Evolutionary conservation across 225 moss, liverwort and hornwort species (phyloP).

Genomic region (Climacium dendroides): DNA sequence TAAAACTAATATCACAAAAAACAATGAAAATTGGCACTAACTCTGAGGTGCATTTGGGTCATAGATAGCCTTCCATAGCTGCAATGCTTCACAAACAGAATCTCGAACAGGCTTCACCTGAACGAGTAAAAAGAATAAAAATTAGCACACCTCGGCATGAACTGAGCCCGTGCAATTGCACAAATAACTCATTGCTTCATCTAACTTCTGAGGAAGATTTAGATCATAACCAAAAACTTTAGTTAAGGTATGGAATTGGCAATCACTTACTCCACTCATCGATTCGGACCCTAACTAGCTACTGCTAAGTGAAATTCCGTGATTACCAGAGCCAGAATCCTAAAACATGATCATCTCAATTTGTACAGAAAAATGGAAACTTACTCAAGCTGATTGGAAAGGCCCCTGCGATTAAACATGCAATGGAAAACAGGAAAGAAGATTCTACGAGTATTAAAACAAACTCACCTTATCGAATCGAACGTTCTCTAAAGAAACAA

Average conservation of each 20-base stretch:
- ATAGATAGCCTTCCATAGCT: conserved; percentile 80
- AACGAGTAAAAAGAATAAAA: not conserved
- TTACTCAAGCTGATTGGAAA: not conserved
- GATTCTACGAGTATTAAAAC: not conserved
- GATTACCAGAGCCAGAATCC: not conserved
- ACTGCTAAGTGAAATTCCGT: not conserved
- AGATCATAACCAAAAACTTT: not conserved
- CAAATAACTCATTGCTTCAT: not conserved
- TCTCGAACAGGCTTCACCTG: conserved; percentile 98
- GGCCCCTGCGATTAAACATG: not conserved
- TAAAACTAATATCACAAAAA: not conserved
- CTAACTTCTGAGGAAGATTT: not conserved
- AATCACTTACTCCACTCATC: not conserved
- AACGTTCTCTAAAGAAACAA: conserved; percentile 56
- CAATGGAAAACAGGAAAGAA: not conserved
- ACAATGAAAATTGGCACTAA: conserved; percentile 2
- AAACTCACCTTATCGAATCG: conserved; percentile 85
- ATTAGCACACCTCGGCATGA: not conserved
- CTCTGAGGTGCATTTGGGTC: conserved; percentile 38
- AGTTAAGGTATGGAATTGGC: not conserved
- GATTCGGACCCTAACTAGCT: not conserved
- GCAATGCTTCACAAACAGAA: conserved; percentile 83
- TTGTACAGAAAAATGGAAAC: not conserved
- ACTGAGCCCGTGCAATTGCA: not conserved
- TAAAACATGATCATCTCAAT: not conserved